These are phyloP conservation scores for Polytrichum commune DNA, from an alignment of 225 moss, liverwort and hornwort species.

Conservation along the genomic window DNA sequence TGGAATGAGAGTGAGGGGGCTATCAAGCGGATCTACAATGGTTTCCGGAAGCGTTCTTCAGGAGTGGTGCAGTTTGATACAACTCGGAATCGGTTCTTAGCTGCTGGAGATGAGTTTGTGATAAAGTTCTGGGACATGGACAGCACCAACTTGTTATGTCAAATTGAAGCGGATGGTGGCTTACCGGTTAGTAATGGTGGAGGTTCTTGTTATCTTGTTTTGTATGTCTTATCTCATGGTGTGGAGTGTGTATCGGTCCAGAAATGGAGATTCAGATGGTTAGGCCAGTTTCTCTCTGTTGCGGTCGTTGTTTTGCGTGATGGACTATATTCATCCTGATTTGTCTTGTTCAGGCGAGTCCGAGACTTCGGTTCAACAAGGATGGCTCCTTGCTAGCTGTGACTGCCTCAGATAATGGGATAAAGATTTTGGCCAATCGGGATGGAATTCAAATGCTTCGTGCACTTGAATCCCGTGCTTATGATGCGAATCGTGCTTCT, in stretches of 20 bases:
- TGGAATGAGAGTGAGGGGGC: slow-evolving; percentile 99
- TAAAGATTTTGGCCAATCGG: slow-evolving; percentile 90
- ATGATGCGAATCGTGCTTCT: slow-evolving; percentile 71
- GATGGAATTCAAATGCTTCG: slow-evolving; percentile 78
- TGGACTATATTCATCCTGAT: background rate
- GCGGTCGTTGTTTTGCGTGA: too few species aligned
- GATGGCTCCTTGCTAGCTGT: slow-evolving; percentile 96
- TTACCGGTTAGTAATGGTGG: slow-evolving; percentile 56
- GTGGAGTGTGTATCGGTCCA: too few species aligned
- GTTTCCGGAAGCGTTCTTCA: slow-evolving; percentile 93
- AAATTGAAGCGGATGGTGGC: slow-evolving; percentile 93
- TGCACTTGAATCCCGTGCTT: slow-evolving; percentile 75
- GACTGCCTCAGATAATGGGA: slow-evolving; percentile 90
- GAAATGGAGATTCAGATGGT: too few species aligned
- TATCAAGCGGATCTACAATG: slow-evolving; percentile 92
- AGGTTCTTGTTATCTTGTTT: too few species aligned
- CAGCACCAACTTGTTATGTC: slow-evolving; percentile 73
- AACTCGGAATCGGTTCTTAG: slow-evolving; percentile 88
- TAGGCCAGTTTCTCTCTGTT: too few species aligned
- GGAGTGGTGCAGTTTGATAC: slow-evolving; percentile 99
- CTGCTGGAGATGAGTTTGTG: slow-evolving; percentile 94
- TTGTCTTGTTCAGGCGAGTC: slow-evolving; percentile 68
- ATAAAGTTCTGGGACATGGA: slow-evolving; percentile 99
- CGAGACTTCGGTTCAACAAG: slow-evolving; percentile 91
- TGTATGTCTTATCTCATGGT: background rate